Evolutionary conservation across 164 flowering plant species (phyloP), one percentile per base, ranked within the genome.

Genomic region (Nymphaea colorata): DNA sequence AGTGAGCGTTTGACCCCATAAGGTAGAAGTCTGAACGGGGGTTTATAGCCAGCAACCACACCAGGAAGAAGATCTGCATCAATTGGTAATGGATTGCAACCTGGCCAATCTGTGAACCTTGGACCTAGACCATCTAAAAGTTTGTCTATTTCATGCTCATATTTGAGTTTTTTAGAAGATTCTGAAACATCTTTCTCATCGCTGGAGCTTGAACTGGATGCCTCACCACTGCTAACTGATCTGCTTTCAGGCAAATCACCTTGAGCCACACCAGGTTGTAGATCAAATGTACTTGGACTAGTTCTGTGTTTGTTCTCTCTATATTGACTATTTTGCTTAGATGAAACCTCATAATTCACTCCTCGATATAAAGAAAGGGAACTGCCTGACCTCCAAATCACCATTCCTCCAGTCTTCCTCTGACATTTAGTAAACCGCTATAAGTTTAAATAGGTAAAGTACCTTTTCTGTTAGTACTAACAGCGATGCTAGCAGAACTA

Each of bases 361-460:
- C 98, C 98, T 79, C 99, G 84, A 69, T 91, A 91, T 57, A 94
- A 71, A 64, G 83, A 76, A 75, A 94, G 70, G 61, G 93, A 80
- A 51, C 87, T 88, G 41, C 96, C 99, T 62, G 96, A 87, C 70
- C 96, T 87, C 98, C 96, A 95, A 73, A 95, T 82, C 65, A 95
- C 97, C 79, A 95, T 67, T 2, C 99, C 99, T 68, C 98, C 96
- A 69, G 99, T 92, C 78, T 83, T 95, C 74, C 89, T 84, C 99
- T 92, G 82, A 65, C 66, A 41, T 7, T n/a, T 6, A 36, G 41
- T n/a, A 61, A 6, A n/a, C 16, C 11, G 3, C 55, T 6, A 47
- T 47, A 6, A 47, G 7, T 12, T 12, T 4, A 0, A 47, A 47
- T 47, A 12, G 55, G 12, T 47, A 47, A 12, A 47, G 12, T 6